A percentile compares a stretch with the other conserved stretches of the same genome.
phyloP scores from a whole-genome alignment of 2,329 filamentous ascomycete species.

The Arthrobotrys sphaeroides region DNA sequence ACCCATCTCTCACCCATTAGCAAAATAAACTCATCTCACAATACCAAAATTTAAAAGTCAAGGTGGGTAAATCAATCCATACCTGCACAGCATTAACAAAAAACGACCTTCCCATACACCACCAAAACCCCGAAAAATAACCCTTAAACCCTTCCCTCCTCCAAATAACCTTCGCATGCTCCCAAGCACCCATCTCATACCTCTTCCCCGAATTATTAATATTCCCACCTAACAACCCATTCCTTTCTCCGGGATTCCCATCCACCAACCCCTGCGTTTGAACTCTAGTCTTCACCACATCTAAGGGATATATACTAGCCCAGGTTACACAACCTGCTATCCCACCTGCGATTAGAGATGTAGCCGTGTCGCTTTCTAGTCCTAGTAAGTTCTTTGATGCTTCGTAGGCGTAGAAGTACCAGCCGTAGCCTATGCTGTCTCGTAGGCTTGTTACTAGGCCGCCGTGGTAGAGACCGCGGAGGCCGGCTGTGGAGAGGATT shows the following conservation, averaged over 20 bases:
- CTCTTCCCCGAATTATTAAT: constrained; percentile 52
- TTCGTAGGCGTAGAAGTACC: constrained; percentile 96
- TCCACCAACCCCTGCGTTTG: constrained; percentile 72
- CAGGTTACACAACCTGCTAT: constrained; percentile 87
- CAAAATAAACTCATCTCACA: constrained; percentile 19
- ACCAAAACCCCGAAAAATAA: constrained; percentile 78
- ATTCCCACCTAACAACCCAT: constrained; percentile 59
- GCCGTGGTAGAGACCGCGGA: constrained; percentile 80
- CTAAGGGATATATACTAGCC: constrained; percentile 86
- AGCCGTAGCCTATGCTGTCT: constrained; percentile 93
- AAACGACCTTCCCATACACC: constrained; percentile 88
- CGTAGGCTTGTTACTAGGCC: constrained; percentile 82
- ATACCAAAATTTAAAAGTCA: background rate
- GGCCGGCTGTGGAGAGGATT: constrained; percentile 69
- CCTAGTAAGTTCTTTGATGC: constrained; percentile 71
- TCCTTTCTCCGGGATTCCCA: constrained; percentile 42
- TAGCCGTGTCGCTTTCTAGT: constrained; percentile 58
- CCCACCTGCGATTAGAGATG: constrained; percentile 79
- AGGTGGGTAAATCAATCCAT: constrained; percentile 55
- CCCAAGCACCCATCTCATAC: constrained; percentile 66
- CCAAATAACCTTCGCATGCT: constrained; percentile 74
- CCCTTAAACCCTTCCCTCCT: constrained; percentile 69
- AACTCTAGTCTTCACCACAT: constrained; percentile 91
- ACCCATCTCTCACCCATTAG: background rate
- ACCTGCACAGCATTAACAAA: constrained; percentile 87